These are phyloP conservation scores for Jimgerdemannia lactiflua DNA, from an alignment of 192 early-diverging fungal genomes.

Conservation along the genomic window DNA sequence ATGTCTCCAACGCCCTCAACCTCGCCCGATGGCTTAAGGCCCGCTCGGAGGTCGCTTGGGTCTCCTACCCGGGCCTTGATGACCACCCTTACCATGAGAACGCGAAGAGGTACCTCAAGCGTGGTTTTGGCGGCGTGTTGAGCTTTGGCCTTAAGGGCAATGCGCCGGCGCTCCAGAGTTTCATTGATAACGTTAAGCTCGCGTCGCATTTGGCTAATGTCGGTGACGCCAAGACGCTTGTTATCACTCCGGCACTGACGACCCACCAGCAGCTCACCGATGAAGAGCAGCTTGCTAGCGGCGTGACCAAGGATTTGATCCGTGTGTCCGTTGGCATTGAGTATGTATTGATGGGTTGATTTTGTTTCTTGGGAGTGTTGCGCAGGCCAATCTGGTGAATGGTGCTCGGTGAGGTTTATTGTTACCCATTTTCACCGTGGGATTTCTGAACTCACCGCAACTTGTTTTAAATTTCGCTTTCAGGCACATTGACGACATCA, in stretches of 20 bases:
- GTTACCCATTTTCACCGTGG: too few species aligned
- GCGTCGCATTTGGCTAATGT: constrained; percentile 93
- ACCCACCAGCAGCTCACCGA: constrained; percentile 88
- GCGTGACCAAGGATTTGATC: constrained; percentile 79
- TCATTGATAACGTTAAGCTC: constrained; percentile 79
- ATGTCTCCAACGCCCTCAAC: constrained; percentile 73
- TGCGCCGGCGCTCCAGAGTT: constrained; percentile 26
- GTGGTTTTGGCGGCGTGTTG: constrained; percentile 87
- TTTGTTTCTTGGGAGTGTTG: constrained; percentile 31
- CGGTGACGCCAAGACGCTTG: constrained; percentile 89
- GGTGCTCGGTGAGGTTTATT: too few species aligned
- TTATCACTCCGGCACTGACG: constrained; percentile 80
- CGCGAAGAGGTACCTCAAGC: constrained; percentile 79
- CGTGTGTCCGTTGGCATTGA: constrained; percentile 87
- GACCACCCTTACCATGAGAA: constrained; percentile 72
- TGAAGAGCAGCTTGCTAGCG: constrained; percentile 73
- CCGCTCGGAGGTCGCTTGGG: constrained; percentile 77
- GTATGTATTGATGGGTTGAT: constrained; percentile 46
- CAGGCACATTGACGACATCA: constrained; percentile 70
- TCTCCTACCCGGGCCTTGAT: constrained; percentile 84
- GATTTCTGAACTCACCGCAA: too few species aligned
- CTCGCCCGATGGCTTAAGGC: constrained; percentile 79
- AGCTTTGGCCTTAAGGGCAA: constrained; percentile 69
- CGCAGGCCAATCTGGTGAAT: neutral
- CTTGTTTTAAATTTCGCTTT: constrained; percentile 2